Evolutionary conservation across 163 green algal genomes (phyloP).

Genomic region (Volvox carteri): DNA sequence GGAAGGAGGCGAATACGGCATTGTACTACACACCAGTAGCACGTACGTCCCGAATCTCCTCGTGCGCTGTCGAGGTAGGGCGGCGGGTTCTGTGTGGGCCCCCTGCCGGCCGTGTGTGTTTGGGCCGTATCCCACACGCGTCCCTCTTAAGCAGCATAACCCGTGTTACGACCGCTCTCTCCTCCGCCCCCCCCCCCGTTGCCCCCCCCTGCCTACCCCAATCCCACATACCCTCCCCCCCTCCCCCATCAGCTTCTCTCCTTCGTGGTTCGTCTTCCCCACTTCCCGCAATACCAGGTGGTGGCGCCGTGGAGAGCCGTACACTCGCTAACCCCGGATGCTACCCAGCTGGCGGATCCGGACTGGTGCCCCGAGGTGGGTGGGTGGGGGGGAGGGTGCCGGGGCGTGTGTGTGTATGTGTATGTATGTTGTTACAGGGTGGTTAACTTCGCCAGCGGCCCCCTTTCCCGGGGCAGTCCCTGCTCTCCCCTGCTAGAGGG

Average conservation of each 20-base stretch:
- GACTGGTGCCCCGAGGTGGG: conserved; percentile 64
- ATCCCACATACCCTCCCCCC: no score
- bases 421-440: not conserved
- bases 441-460: no score
- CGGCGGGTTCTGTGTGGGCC: no score
- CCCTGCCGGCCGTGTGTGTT: no score
- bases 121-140: no score
- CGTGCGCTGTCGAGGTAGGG: conserved; percentile 72
- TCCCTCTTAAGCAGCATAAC: not conserved
- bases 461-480: no score
- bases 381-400: not conserved
- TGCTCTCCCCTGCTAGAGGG: no score
- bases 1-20: no score
- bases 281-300: no score
- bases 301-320: conserved; percentile 68
- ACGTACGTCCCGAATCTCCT: conserved; percentile 32
- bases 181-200: not conserved
- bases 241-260: no score
- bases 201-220: not conserved
- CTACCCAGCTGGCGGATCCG: conserved; percentile 80
- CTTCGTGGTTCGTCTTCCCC: no score
- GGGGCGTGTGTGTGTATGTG: not conserved
- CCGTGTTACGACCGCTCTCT: not conserved
- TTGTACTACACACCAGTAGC: conserved; percentile 8
- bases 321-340: conserved; percentile 79